A percentile compares a stretch with the other conserved stretches of the same genome.
These are phyloP conservation scores for Chiua sp. DNA, from an alignment of 1,284 basidiomycete species.

Conservation along the genomic window DNA sequence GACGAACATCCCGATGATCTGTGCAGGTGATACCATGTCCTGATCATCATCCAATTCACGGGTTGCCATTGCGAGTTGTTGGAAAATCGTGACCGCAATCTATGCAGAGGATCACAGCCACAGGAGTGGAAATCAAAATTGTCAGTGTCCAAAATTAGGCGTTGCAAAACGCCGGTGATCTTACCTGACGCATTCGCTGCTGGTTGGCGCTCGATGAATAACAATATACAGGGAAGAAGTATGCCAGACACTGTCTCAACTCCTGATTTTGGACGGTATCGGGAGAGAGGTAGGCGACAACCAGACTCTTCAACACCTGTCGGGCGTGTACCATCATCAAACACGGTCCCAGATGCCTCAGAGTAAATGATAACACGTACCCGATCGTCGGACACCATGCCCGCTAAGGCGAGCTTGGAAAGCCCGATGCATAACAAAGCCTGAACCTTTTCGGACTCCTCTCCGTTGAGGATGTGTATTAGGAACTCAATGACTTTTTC, in stretches of 20 bases:
- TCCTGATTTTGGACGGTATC: slow-evolving; percentile 87
- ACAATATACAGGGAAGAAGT: slow-evolving; percentile 96
- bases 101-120: slow-evolving; percentile 33
- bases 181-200: slow-evolving; percentile 75
- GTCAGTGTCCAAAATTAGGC: background rate
- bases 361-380: slow-evolving; percentile 45
- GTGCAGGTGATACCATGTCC: slow-evolving; percentile 80
- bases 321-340: background rate
- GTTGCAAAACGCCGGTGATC: slow-evolving; percentile 15
- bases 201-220: slow-evolving; percentile 87
- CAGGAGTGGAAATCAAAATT: too few relatives aligned
- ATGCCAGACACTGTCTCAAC: slow-evolving; percentile 91
- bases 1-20: slow-evolving; percentile 84
- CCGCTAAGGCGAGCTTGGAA: slow-evolving; percentile 89
- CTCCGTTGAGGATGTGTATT: slow-evolving; percentile 74
- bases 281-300: slow-evolving; percentile 88
- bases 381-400: slow-evolving; percentile 78
- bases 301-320: slow-evolving; percentile 81
- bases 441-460: slow-evolving; percentile 78
- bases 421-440: slow-evolving; percentile 85
- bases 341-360: background rate
- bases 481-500: slow-evolving; percentile 78
- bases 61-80: slow-evolving; percentile 70
- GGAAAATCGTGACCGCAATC: slow-evolving; percentile 81
- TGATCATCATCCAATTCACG: slow-evolving; percentile 79